Base-by-base conservation (phyloP, 805 yeast genomes). In the Diddensiella santjacobensis region DNA sequence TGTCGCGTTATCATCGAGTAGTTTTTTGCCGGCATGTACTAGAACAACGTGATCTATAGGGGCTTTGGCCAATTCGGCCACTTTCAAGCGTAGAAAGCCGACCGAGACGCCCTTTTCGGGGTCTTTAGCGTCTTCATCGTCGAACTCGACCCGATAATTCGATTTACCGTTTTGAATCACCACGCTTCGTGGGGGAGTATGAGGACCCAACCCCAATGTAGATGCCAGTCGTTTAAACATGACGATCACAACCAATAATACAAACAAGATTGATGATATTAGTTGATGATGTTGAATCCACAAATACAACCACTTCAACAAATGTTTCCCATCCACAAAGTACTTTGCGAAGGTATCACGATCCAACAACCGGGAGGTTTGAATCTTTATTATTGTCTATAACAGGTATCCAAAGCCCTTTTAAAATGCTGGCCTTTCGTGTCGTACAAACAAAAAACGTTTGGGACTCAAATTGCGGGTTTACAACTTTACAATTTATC, bases 21-120 rank as follows among this genome's bases (percentile, higher is more conserved):
- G 55, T 44, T 60, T 53, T 33, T 55, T 58, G 29, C 58, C 58
- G 24, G 50, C 50, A 39, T 55, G 52, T 31, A 50, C 51, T 29
- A 56, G 33, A n/a, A 47, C 44, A 10, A 56, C 49, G 22, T 40
- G 35, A 13, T 40, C 33, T 13, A 40, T 17, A 3, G 31, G 42
- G 2, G 36, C 79, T 49, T 73, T 71, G 56, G 84, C 77, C 52
- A 85, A 70, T 36, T 72, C 67, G 30, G 81, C 73, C 2, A 82
- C 66, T 60, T 80, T 83, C 1, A 64, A 55, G 52, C 88, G 74
- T 47, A 88, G 71, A 53, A 82, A 79, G 15, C 71, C 74, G 29
- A 90, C 71, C 17, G 82, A 77, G 6, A 90, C 79, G 0, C 95
- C 95, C 48, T 85, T 78, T 52, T 76, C 76, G 66, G 50, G 68